Base-by-base conservation (phyloP, 2,329 filamentous ascomycete species). In the Pseudodiploospora longispora region DNA sequence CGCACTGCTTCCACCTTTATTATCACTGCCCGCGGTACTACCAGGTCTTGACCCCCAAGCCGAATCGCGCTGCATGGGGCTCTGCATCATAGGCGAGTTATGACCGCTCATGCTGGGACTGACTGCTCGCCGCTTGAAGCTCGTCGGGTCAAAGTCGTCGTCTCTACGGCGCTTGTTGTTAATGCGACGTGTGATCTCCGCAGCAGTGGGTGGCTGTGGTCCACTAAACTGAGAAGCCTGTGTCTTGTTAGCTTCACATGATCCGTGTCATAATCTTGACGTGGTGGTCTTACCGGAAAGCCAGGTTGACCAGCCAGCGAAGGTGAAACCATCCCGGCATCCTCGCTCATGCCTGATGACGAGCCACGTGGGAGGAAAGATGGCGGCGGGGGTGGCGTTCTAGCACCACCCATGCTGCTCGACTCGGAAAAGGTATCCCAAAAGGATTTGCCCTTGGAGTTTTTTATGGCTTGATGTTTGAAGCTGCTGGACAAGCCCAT, bases 51-150 rank as follows among this genome's bases (percentile, higher is more conserved):
- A 82, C n/a, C 84, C 83, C 84, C 85, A 90, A 1, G 83, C 74
- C 36, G 69, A 69, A 51, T 89, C 86, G 39, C 83, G 75, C 59
- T 91, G 82, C 51, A 85, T 76, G 1, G 90, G 88, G 44, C 86
- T 91, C 60, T 95, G 87, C 54, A 91, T 78, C 32, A 95, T 75
- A 1, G 91, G 91, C 49, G 87, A 94, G 64, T 91, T 94, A 56
- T 95, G 88, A 2, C 85, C 83, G 61, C 88, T 95, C 73, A 96
- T 82, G 10, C 90, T 87, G 1, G 91, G 91, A 47, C 86, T 93
- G 3, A 97, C 91, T 27, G 91, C 91, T 36, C 91, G 80, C 10
- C 91, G 79, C 66, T 97, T 97, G 69, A 96, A 90, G 49, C 83
- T 86, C 34, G 82, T 76, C 2, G 87, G 83, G 59, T 97, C 90